Conservation (phyloP, 1,284 basidiomycete genomes). For the Ustilago crameri region DNA sequence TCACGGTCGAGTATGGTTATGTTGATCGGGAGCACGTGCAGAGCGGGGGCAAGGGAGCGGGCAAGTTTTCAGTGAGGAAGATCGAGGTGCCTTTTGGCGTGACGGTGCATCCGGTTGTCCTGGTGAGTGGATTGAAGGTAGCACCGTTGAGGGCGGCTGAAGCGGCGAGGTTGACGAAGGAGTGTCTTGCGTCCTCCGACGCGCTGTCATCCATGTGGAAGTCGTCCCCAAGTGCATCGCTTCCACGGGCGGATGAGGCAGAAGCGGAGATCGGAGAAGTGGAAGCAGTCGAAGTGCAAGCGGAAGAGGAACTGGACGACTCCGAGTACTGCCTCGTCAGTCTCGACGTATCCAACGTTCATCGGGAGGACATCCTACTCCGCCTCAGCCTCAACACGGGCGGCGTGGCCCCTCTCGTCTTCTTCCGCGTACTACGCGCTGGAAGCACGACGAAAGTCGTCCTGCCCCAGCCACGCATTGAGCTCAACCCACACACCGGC, state of each 20-base stretch:
- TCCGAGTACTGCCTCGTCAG: constrained; percentile 80
- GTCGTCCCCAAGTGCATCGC: constrained; percentile 64
- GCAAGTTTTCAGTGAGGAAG: constrained; percentile 82
- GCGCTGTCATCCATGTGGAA: constrained; percentile 18
- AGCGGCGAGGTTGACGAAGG: constrained; percentile 51
- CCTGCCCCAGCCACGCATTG: constrained; percentile 70
- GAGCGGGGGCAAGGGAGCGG: constrained; percentile 39
- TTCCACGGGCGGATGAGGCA: background rate
- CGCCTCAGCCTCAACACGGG: constrained; percentile 75
- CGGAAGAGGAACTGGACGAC: constrained; percentile 10
- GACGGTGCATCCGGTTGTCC: constrained; percentile 91
- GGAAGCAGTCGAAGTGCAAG: background rate
- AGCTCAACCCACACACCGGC: constrained; percentile 68
- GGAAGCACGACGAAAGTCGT: constrained; percentile 28
- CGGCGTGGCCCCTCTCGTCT: constrained; percentile 19
- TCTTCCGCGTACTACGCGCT: constrained; percentile 18
- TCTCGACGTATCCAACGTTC: constrained; percentile 87
- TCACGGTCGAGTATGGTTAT: constrained; percentile 86
- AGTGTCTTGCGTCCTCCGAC: constrained; percentile 69
- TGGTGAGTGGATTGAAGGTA: constrained; percentile 71
- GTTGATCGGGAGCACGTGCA: constrained; percentile 65
- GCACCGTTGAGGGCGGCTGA: constrained; percentile 31
- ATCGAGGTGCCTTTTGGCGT: constrained; percentile 85
- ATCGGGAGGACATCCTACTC: constrained; percentile 85
- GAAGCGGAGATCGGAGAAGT: background rate